Conservation (phyloP, 495 filamentous ascomycete species). For the Echria macrotheca region DNA sequence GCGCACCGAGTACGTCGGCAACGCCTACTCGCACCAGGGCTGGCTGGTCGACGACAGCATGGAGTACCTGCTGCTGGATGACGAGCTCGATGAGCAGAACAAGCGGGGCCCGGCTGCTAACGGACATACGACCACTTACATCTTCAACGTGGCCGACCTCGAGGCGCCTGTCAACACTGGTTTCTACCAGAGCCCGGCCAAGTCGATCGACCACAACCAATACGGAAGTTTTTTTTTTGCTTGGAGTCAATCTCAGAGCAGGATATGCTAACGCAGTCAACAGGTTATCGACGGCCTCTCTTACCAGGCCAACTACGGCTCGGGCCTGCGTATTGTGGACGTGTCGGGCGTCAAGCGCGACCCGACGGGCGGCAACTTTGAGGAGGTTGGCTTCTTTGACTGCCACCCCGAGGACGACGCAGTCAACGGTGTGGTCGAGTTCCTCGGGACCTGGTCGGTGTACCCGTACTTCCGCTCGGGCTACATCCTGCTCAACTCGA, state of each 20-base stretch:
- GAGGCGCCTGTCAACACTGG: slow-evolving; percentile 50
- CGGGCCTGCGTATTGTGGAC: slow-evolving; percentile 53
- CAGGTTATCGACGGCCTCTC: slow-evolving; percentile 40
- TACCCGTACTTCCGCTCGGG: slow-evolving; percentile 52
- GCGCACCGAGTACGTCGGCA: slow-evolving; percentile 51
- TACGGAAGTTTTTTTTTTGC: slow-evolving; percentile 26
- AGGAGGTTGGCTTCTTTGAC: slow-evolving; percentile 54
- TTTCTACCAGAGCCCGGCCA: slow-evolving; percentile 42
- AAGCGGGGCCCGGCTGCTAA: slow-evolving; percentile 38
- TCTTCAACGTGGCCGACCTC: slow-evolving; percentile 53
- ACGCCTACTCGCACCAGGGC: slow-evolving; percentile 57
- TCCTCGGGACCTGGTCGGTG: slow-evolving; percentile 49
- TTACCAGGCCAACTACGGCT: slow-evolving; percentile 57
- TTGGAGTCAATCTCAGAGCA: neutral
- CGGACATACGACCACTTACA: slow-evolving; percentile 46
- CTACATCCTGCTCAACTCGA: slow-evolving; percentile 51
- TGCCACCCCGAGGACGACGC: slow-evolving; percentile 55
- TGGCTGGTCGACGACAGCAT: slow-evolving; percentile 50
- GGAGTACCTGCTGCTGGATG: slow-evolving; percentile 53
- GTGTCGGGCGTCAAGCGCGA: slow-evolving; percentile 47
- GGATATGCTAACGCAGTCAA: no score
- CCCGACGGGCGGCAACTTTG: slow-evolving; percentile 47
- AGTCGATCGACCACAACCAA: slow-evolving; percentile 58
- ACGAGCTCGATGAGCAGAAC: slow-evolving; percentile 55
- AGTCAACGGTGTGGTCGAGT: slow-evolving; percentile 43